These are phyloP conservation scores for Colletotrichum aenigma DNA, from an alignment of 2,329 filamentous ascomycete species.

Conservation along the genomic window DNA sequence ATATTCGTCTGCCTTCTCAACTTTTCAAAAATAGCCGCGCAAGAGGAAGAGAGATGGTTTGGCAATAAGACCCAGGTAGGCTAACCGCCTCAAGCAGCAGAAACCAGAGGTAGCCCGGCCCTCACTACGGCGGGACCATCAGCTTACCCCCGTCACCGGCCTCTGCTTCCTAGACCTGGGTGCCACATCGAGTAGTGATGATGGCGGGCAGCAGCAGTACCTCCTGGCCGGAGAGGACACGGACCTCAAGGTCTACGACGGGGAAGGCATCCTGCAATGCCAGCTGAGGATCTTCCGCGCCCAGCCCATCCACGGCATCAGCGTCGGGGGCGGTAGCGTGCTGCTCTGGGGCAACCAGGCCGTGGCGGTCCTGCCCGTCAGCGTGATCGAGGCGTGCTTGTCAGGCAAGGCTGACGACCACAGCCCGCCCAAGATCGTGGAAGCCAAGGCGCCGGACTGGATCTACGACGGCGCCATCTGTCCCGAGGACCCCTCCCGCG, in stretches of 20 bases:
- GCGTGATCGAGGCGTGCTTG: conserved; percentile 32
- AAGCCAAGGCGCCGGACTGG: conserved; percentile 71
- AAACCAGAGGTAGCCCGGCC: neutral
- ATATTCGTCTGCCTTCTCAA: neutral
- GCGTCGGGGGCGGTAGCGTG: conserved; percentile 41
- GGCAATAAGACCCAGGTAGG: neutral
- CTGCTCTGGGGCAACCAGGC: conserved; percentile 75
- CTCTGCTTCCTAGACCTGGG: conserved; percentile 53
- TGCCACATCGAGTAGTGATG: conserved; percentile 7
- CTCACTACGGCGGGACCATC: conserved; percentile 35
- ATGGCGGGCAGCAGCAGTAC: conserved; percentile 30
- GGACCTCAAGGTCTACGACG: conserved; percentile 58
- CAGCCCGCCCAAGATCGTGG: conserved; percentile 27
- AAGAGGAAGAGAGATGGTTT: neutral
- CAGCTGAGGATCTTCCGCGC: conserved; percentile 61
- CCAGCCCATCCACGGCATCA: conserved; percentile 78
- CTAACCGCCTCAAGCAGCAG: neutral
- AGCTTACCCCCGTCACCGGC: conserved; percentile 63
- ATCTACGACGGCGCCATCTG: conserved; percentile 71
- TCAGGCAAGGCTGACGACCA: conserved; percentile 24
- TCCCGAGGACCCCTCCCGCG: conserved; percentile 43
- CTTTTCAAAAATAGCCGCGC: neutral
- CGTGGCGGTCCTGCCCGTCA: conserved; percentile 46
- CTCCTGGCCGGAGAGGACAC: conserved; percentile 66
- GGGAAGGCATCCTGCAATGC: conserved; percentile 38